Percentiles rank a stretch among this genome's conserved stretches.
These are phyloP conservation scores for Leishmania turanica DNA, from an alignment of 208 protist genomes.

Conservation along the genomic window DNA sequence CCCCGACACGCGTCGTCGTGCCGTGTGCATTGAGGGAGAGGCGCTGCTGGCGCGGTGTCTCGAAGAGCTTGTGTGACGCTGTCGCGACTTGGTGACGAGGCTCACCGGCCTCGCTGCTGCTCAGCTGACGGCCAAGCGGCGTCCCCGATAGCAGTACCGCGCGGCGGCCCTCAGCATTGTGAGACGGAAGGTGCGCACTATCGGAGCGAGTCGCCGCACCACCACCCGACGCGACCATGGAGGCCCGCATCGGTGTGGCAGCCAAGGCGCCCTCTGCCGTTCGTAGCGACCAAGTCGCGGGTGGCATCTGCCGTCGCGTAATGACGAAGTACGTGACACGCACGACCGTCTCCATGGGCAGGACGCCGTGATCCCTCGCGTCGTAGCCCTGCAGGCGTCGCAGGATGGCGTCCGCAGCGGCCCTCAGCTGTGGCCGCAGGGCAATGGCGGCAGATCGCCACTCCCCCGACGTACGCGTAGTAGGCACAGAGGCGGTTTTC, in stretches of 20 bases:
- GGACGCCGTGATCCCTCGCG: constrained; percentile 41
- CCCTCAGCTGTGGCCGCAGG: constrained; percentile 32
- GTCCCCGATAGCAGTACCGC: constrained; percentile 2
- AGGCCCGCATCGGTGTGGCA: constrained; percentile 24
- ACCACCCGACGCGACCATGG: constrained; percentile 13
- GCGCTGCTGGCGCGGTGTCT: constrained; percentile 6
- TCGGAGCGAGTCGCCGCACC: not conserved
- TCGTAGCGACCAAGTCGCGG: constrained; percentile 25
- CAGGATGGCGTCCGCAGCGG: constrained; percentile 43
- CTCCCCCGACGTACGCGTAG: constrained; percentile 10
- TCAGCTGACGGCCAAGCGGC: not conserved
- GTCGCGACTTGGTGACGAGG: not conserved
- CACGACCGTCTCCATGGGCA: constrained; percentile 69
- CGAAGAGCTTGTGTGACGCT: too few relatives aligned
- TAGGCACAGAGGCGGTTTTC: constrained; percentile 1
- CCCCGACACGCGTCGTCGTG: not conserved
- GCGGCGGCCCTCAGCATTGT: not conserved
- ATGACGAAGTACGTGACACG: constrained; percentile 53
- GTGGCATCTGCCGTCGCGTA: constrained; percentile 28
- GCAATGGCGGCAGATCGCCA: constrained; percentile 2
- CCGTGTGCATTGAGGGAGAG: not conserved
- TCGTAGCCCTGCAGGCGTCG: constrained; percentile 76
- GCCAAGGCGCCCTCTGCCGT: constrained; percentile 26
- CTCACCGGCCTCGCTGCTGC: not conserved
- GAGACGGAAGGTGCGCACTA: not conserved